Percentiles rank a stretch among this genome's conserved stretches.
These are phyloP conservation scores for Picochlorum sp. DNA, from an alignment of 139 green algal species.

Conservation along the genomic window DNA sequence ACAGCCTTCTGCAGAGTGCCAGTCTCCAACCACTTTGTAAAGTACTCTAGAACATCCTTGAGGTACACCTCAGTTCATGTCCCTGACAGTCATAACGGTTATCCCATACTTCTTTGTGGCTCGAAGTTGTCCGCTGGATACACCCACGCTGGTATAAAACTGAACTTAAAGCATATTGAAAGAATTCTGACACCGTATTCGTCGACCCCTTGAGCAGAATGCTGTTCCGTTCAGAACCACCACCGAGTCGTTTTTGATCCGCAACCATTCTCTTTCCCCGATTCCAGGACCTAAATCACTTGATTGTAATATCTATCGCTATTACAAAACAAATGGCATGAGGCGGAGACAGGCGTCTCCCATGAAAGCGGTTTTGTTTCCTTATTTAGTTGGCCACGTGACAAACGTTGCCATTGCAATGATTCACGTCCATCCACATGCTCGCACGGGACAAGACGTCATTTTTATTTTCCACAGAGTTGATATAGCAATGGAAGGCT, in stretches of 20 bases:
- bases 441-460: no score
- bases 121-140: conserved; percentile 88
- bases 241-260: not conserved
- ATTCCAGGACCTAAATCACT: no score
- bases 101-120: conserved; percentile 85
- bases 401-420: no score
- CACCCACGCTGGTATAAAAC: conserved; percentile 96
- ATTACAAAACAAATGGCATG: no score
- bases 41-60: conserved; percentile 64
- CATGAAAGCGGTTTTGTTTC: no score
- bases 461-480: no score
- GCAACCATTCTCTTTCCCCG: no score
- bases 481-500: no score
- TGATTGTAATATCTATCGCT: no score
- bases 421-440: no score
- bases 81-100: conserved; percentile 72
- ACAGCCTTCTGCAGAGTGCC: conserved; percentile 84
- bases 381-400: no score
- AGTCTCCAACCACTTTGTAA: conserved; percentile 80
- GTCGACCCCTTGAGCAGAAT: conserved; percentile 86
- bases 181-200: conserved; percentile 87
- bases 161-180: conserved; percentile 82
- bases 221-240: conserved; percentile 38
- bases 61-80: conserved; percentile 76
- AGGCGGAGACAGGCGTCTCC: no score